Base-by-base conservation (phyloP, 2,329 filamentous ascomycete species). In the Aspergillus sp. region DNA sequence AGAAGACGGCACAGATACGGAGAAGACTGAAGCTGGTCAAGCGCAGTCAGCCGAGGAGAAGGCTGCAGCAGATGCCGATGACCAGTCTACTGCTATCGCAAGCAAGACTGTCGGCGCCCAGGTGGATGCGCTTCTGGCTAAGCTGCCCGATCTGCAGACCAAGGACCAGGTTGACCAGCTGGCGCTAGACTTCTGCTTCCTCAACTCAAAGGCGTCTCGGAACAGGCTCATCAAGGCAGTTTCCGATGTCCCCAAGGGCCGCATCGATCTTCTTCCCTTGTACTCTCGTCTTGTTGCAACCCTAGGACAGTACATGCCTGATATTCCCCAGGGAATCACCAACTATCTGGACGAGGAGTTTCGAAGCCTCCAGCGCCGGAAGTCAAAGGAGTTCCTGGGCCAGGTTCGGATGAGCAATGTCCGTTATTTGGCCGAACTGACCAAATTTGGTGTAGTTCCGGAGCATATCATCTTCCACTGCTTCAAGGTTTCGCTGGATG, bases 381-480 rank as follows among this genome's bases (percentile, higher is more conserved):
- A 99, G 75, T 93, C 96, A 61, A 99, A 99, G 74, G 96, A 99
- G 69, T 97, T 99, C 64, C 82, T 98, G 0, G 94, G 94, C 0
- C 94, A 97, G 76, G 92, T 97, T 52, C 90, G 95, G 47, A 89
- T 96, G 67, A 89, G 91, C 77, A 98, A 98, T 72, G 93, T 98
- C 64, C 91, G 96, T n/a, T 99, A 99, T 74, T 87, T 99, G 54
- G 93, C 95, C 7, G 95, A 99, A 77, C 80, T 99, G 72, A 99
- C 95, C 61, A 99, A 99, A 73, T 99, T 99, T 72, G 94, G 95
- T 32, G 92, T 97, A 32, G 95, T 99, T 8, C 95, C 96, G 0
- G 95, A 99, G 76, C 95, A 99, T 76, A 94, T 99, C 65, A 96
- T 99, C 57, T 99, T 99, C 73, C 95, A 99, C 73, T 99, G 95